Evolutionary conservation across 495 filamentous ascomycete species (phyloP).

Genomic region (Tuber brumale): DNA sequence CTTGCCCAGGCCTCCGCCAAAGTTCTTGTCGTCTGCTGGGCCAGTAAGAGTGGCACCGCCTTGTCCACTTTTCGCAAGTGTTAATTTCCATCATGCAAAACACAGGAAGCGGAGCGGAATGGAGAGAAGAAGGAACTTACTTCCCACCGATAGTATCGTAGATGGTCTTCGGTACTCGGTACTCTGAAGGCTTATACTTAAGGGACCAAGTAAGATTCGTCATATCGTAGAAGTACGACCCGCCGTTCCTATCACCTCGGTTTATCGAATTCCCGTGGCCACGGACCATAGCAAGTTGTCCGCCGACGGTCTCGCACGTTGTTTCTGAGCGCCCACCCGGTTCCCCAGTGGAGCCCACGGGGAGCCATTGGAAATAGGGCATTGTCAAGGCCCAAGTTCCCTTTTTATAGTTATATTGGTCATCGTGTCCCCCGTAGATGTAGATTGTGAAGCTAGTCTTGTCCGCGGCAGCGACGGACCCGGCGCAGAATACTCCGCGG

Average conservation of each 20-base stretch:
- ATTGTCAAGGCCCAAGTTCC: background rate
- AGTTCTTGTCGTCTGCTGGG: constrained; percentile 10
- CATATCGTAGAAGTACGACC: background rate
- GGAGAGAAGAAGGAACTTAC: constrained; percentile 8
- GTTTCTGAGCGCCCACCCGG: too few relatives aligned
- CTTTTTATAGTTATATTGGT: background rate
- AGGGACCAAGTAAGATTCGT: background rate
- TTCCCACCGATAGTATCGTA: constrained; percentile 17
- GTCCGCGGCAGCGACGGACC: too few relatives aligned
- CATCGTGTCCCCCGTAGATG: too few relatives aligned
- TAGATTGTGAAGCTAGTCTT: too few relatives aligned
- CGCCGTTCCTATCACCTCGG: background rate
- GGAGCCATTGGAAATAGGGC: background rate
- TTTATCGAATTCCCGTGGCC: background rate
- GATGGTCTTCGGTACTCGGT: constrained; percentile 16
- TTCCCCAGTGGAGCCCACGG: background rate
- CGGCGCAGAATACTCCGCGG: too few relatives aligned
- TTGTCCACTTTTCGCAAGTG: constrained; percentile 6
- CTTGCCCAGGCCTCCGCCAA: background rate
- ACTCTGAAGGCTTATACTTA: constrained; percentile 2
- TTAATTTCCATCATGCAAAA: constrained; percentile 1
- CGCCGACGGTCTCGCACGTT: too few relatives aligned
- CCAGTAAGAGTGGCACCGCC: constrained; percentile 8
- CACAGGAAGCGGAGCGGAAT: background rate
- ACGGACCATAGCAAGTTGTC: background rate